Conservation (phyloP, 2,329 filamentous ascomycete species). For the Trichophyton schoenleinii region DNA sequence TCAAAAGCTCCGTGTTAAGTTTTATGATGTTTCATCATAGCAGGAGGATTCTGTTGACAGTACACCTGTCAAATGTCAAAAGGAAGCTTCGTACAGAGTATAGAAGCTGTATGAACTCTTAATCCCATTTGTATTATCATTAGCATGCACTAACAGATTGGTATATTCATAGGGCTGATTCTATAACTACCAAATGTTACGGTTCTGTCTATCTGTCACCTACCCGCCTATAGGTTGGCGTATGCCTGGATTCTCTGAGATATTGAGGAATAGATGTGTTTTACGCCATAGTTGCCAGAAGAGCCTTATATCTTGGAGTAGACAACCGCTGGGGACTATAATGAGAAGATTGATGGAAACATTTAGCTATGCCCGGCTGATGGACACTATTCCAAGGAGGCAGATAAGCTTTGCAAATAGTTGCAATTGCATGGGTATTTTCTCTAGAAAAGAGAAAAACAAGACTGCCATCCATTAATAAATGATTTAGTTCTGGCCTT, state of each 20-base stretch:
- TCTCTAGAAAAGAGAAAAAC: too few relatives aligned
- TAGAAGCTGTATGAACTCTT: not conserved
- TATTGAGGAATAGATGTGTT: not conserved
- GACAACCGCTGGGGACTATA: not conserved
- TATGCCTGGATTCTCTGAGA: not conserved
- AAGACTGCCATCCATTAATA: too few relatives aligned
- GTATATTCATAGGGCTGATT: not conserved
- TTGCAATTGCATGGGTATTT: not conserved
- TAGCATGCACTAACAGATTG: not conserved
- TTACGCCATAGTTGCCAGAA: not conserved
- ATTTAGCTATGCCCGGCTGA: not conserved
- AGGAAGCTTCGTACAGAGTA: not conserved
- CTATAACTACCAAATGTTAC: not conserved
- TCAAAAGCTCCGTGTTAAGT: not conserved
- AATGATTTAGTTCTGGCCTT: not conserved
- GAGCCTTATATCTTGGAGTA: not conserved
- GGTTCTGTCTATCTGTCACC: not conserved
- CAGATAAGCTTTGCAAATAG: not conserved
- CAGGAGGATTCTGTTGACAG: not conserved
- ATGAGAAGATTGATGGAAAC: not conserved
- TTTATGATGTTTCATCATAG: not conserved
- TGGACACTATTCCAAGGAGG: not conserved
- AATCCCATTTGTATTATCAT: not conserved
- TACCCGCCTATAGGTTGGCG: not conserved
- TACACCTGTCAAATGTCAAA: not conserved